Base-by-base conservation (phyloP, 192 early-diverging fungal species). In the Jimgerdemannia flammicorona region DNA sequence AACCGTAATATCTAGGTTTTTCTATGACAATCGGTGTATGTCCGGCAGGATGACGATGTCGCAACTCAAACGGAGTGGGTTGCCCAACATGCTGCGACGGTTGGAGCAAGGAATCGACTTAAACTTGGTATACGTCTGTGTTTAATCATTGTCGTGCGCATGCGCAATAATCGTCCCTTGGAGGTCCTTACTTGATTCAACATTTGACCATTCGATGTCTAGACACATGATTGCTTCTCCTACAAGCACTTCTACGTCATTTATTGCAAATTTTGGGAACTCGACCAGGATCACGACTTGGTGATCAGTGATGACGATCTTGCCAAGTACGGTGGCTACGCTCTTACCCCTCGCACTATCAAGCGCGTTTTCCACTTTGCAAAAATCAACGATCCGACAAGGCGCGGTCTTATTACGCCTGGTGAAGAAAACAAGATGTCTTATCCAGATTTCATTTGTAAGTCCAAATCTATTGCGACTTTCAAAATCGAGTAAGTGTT, bases 201-300 rank as follows among this genome's bases (percentile, higher is more conserved):
- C 64, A 65, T 67, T 72, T 72, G 54, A 18, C 40, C 40, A 75
- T 71, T 39, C 77, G 90, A 67, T 82, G 29, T 82, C 4, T 81
- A 92, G 83, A 90, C 87, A 6, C 92, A 93, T 19, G 92, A 95
- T 80, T 87, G 92, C 63, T 97, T 98, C 75, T 97, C 95, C 4
- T 98, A 98, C 85, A 95, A 96, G 80, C 97, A 98, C 77, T 98
- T 97, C 77, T 98, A 98, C 79, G 97, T 98, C 29, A 88, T 98
- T 3, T 98, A 97, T 78, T 97, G 95, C 87, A 97, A 95, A 80
- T 98, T 98, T 81, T 98, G 94, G 93, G 94, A 94, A 76, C 84
- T 97, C 67, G 97, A 98, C 84, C 81, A 87, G 39, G 95, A 97
- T 78, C 95, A 95, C 71, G 94, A 97, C 77, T 85, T 95, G 72